These are phyloP conservation scores for Excoecaria cochinchinensis DNA, from an alignment of 345 rosid genomes.

Conservation along the genomic window DNA sequence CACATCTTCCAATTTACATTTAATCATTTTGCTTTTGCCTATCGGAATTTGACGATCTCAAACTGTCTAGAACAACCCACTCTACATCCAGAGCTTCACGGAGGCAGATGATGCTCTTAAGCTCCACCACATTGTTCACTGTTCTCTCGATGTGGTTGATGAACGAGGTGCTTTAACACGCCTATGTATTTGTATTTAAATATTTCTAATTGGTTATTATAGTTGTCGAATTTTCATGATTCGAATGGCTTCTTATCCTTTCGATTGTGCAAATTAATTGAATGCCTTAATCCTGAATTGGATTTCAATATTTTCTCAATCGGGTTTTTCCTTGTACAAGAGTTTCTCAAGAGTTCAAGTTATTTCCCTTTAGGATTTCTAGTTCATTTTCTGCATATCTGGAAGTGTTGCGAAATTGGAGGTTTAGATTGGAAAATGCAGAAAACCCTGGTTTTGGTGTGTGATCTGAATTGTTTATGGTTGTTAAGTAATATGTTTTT, in stretches of 20 bases:
- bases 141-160: constrained; percentile 92
- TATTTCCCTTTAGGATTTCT: not conserved
- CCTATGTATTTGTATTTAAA: not conserved
- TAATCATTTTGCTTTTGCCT: not conserved
- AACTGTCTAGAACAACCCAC: constrained; percentile 78
- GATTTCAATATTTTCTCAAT: not conserved
- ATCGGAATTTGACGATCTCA: not conserved
- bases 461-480: not conserved
- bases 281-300: not conserved
- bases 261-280: not conserved
- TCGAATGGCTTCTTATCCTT: not conserved
- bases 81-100: constrained; percentile 94
- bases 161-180: constrained; percentile 58
- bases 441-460: not conserved
- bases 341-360: not conserved
- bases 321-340: not conserved
- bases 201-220: not conserved
- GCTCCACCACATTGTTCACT: constrained; percentile 95
- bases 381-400: not conserved
- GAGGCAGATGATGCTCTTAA: constrained; percentile 89
- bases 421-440: not conserved
- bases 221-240: not conserved
- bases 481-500: not conserved
- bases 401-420: not conserved
- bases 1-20: not conserved